These are phyloP conservation scores for Yamadazyma nakazawae DNA, from an alignment of 805 yeast genomes.

Conservation along the genomic window DNA sequence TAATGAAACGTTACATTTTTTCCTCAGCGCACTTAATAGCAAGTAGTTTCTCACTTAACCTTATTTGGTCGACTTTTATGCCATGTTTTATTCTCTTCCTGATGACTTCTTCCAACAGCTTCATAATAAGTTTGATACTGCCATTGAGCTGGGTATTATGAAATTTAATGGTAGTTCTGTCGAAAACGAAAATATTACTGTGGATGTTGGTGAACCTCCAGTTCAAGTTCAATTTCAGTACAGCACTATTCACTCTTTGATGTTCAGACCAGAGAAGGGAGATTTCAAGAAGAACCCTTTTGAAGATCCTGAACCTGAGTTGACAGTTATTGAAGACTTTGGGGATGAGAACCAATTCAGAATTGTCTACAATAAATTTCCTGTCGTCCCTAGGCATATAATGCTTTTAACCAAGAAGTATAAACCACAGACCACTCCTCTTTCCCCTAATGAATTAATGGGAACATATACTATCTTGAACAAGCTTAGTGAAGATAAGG, in stretches of 20 bases:
- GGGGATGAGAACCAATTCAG: conserved; percentile 51
- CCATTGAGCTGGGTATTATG: conserved; percentile 45
- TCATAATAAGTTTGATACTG: conserved; percentile 43
- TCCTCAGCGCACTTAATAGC: background rate
- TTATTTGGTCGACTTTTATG: background rate
- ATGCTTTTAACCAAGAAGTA: conserved; percentile 74
- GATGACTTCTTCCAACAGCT: conserved; percentile 35
- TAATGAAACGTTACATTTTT: background rate
- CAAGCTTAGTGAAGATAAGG: conserved; percentile 40
- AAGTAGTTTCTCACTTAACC: background rate
- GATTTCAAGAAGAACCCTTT: conserved; percentile 63
- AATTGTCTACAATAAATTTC: conserved; percentile 81
- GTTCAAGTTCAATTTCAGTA: conserved; percentile 22
- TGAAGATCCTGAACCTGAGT: conserved; percentile 70
- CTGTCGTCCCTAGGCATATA: conserved; percentile 76
- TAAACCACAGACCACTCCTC: conserved; percentile 66
- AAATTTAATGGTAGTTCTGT: conserved; percentile 50
- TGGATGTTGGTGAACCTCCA: conserved; percentile 11
- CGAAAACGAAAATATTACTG: conserved; percentile 19
- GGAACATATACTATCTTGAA: conserved; percentile 55
- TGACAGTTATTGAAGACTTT: conserved; percentile 56
- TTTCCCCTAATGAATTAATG: conserved; percentile 66
- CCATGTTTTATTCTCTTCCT: conserved; percentile 30
- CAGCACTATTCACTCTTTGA: conserved; percentile 32
- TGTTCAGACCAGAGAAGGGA: conserved; percentile 39